Percentiles rank a stretch among this genome's conserved stretches.
These are phyloP conservation scores for Poa pratensis DNA, from an alignment of 176 grass and related monocot genomes.

Conservation along the genomic window DNA sequence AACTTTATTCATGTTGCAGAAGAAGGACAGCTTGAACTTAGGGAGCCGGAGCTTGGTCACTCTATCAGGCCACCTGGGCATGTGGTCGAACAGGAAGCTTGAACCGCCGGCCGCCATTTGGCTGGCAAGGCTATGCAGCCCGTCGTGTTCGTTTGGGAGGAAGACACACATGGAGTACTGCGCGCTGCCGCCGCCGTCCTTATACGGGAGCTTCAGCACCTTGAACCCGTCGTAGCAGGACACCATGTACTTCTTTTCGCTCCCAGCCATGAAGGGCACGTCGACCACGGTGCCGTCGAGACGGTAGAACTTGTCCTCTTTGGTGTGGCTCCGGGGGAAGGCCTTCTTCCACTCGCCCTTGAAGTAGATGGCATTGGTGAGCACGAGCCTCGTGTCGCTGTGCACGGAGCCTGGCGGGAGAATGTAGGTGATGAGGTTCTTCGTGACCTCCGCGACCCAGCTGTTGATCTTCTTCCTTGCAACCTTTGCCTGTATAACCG, in stretches of 20 bases:
- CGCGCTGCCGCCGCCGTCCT: neutral
- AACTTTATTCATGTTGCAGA: neutral
- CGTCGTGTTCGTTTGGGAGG: neutral
- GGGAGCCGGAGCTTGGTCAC: neutral
- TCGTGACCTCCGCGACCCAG: conserved; percentile 25
- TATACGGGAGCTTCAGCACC: neutral
- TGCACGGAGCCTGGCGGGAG: neutral
- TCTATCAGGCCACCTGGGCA: neutral
- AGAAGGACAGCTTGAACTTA: conserved; percentile 24
- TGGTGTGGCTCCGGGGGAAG: neutral
- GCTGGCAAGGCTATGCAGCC: conserved; percentile 4
- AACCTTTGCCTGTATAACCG: neutral
- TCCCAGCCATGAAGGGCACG: conserved; percentile 13
- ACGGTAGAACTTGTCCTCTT: neutral
- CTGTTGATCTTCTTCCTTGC: conserved; percentile 21
- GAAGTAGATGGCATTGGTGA: conserved; percentile 45
- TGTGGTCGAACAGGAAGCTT: neutral
- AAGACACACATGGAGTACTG: conserved; percentile 34
- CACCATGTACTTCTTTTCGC: neutral
- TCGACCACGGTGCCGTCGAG: neutral
- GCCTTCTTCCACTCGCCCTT: conserved; percentile 10
- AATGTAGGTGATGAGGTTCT: conserved; percentile 35
- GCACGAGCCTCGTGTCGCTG: neutral
- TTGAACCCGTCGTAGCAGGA: neutral
- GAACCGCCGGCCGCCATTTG: neutral